Evolutionary conservation across 179 eudicot genomes (phyloP).

Genomic region (Spinacia oleracea): DNA sequence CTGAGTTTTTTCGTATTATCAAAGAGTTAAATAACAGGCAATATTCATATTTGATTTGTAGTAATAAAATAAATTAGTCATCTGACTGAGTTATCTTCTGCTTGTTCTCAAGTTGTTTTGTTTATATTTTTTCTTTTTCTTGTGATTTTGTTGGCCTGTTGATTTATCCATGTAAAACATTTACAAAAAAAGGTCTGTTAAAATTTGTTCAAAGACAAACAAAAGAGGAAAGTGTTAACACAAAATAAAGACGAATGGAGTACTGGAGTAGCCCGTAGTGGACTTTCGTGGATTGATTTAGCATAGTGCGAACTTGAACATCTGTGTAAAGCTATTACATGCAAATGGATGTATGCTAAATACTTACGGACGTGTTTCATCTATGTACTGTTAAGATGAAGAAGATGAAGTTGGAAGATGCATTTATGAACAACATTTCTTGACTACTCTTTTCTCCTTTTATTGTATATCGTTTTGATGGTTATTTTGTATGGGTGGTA

Average conservation of each 20-base stretch:
- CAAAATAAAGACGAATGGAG: too few species aligned
- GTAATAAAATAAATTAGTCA: background rate
- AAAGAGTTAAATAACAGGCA: background rate
- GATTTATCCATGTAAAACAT: background rate
- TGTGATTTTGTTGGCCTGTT: background rate
- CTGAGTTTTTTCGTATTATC: background rate
- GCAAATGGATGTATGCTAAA: background rate
- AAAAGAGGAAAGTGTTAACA: background rate
- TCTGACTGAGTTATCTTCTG: background rate
- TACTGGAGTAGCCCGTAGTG: background rate
- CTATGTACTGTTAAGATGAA: background rate
- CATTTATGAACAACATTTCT: background rate
- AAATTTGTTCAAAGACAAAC: background rate
- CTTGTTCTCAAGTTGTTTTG: background rate
- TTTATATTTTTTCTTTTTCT: background rate
- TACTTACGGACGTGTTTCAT: background rate
- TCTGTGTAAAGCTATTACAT: background rate
- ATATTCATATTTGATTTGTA: background rate
- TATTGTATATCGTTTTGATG: conserved; percentile 4
- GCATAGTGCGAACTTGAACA: background rate
- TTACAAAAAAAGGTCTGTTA: background rate
- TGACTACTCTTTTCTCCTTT: background rate
- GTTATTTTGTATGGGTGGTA: conserved; percentile 16
- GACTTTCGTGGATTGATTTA: background rate
- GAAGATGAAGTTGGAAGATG: background rate